phyloP scores from a whole-genome alignment of 2,329 filamentous ascomycete species.

The Epichloe gansuensis region DNA sequence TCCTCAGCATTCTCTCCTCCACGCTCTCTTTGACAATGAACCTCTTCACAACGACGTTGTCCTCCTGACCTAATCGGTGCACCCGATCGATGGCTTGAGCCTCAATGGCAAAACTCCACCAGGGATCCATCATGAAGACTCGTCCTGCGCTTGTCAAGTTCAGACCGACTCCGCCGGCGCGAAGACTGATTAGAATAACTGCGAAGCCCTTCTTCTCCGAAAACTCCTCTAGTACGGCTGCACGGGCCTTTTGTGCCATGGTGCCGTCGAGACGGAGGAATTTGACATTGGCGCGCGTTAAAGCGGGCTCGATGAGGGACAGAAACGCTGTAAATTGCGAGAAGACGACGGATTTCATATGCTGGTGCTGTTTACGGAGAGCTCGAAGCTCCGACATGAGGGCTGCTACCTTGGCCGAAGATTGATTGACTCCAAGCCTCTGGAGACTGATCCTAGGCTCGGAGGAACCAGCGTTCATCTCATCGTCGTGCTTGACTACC shows the following conservation, averaged over 20 bases:
- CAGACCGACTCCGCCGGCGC: conserved; percentile 84
- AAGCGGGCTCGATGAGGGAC: conserved; percentile 73
- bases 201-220: conserved; percentile 44
- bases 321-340: conserved; percentile 97
- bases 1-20: conserved; percentile 83
- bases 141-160: conserved; percentile 81
- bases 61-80: conserved; percentile 88
- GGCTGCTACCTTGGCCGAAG: conserved; percentile 78
- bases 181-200: conserved; percentile 70
- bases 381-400: conserved; percentile 63
- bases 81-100: conserved; percentile 96
- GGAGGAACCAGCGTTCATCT: conserved; percentile 27
- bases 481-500: conserved; percentile 67
- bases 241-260: conserved; percentile 75
- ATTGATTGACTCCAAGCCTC: conserved; percentile 48
- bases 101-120: conserved; percentile 97
- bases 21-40: conserved; percentile 88
- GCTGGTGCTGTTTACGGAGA: conserved; percentile 51
- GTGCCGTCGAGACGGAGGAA: conserved; percentile 85
- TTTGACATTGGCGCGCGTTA: conserved; percentile 57
- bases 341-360: conserved; percentile 83
- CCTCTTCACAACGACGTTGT: conserved; percentile 71
- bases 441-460: conserved; percentile 46
- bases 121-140: conserved; percentile 99
- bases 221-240: conserved; percentile 67